Evolutionary conservation across 257 asterid genomes (phyloP), one percentile per base, ranked within the genome.

Genomic region (Hygrophila difformis): DNA sequence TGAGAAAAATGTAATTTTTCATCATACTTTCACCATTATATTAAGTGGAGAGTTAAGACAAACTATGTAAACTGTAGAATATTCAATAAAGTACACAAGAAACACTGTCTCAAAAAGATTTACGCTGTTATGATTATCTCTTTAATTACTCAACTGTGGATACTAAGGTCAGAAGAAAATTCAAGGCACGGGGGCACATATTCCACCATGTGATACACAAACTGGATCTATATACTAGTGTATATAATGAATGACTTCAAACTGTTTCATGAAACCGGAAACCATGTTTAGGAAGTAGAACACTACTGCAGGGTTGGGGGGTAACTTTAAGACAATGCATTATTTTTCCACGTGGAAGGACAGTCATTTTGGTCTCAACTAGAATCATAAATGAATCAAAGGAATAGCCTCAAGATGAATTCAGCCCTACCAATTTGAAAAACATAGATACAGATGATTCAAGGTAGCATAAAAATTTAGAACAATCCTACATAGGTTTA

Each of bases 151-250:
- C n/a, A n/a, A n/a, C n/a, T n/a, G n/a, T n/a, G n/a, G 8, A 60
- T 19, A 28, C 21, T 34, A 56, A 39, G 47, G 20, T 37, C 38
- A 28, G 33, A 24, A 21, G 23, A 55, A 40, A 31, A 15, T 41
- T 18, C 57, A 62, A 61, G 55, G 14, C 34, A 41, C 31, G 21
- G 33, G 34, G 11, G 50, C 36, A 49, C 22, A 35, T 5, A 34
- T 23, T 48, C 29, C 14, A 63, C 55, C 21, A 55, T 24, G 43
- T 13, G 58, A 33, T 28, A 60, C 23, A 40, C 56, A 63, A 39
- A 54, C 13, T 26, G 46, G 23, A 16, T n/a, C 14, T 16, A 24
- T 23, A 34, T 60, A 49, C 14, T 24, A 22, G 13, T 26, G 0
- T 26, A 26, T 0, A 3, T 3, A 1, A 0, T 26, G 31, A 3